Base-by-base conservation (phyloP, 78 protist genomes). In the Dictyostelium firmibasis region DNA sequence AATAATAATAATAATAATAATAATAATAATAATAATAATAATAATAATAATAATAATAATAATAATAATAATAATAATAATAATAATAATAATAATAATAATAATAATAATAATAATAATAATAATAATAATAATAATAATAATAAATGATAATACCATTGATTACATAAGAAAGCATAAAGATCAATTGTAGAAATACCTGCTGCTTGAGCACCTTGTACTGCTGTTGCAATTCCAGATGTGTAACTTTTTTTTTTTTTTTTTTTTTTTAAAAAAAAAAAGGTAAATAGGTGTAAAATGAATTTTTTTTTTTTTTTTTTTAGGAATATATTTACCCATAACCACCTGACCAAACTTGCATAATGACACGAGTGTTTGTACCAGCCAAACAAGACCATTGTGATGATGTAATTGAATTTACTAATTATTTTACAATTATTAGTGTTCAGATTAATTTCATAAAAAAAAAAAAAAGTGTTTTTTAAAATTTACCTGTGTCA, bases 281-380 rank as follows among this genome's bases (percentile, higher is more conserved):
- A n/a, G n/a, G n/a, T n/a, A n/a, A n/a, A n/a, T n/a, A n/a, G n/a
- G n/a, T n/a, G n/a, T n/a, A n/a, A n/a, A n/a, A n/a, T 44, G 2
- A 8, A 9, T 50, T 50, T 50, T 50, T 50, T 50, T 50, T 0
- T 25, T 29, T n/a, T 53, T 53, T 16, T 16, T 16, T 53, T 16
- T 53, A 27, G 13, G 67, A 20, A 20, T 38, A 69, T 85, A 85
- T 43, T 89, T 47, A 41, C 76, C 94, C 62, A 16, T 50, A 50
- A 69, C 94, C 94, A 70, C 77, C 77, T 14, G 77, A 31, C 81
- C 87, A 89, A n/a, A n/a, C 83, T 81, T 89, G 94, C 11, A 89
- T 89, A 38, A 89, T 89, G 0, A 47, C 87, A 11, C 74, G 62
- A 33, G 38, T 72, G 38, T 89, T 89, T 0, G 13, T 20, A 11